A percentile compares a stretch with the other conserved stretches of the same genome.
phyloP scores from a whole-genome alignment of 1,284 basidiomycete genomes.

The Malassezia japonica region DNA sequence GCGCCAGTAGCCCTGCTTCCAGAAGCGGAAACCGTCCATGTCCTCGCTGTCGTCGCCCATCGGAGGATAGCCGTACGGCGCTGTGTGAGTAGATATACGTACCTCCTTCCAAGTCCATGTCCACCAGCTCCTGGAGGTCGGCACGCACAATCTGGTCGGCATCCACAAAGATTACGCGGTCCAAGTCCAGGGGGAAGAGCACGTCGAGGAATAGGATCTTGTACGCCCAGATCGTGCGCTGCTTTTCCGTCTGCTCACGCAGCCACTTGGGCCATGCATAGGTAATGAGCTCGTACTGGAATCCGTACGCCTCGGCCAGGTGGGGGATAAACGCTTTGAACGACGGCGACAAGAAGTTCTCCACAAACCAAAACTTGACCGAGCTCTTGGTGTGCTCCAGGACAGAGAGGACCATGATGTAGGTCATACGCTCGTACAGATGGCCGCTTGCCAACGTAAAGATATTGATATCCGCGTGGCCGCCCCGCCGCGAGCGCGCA shows the following conservation, averaged over 20 bases:
- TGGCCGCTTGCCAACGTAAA: conserved; percentile 96
- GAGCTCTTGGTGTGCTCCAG: conserved; percentile 80
- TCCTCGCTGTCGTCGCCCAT: conserved; percentile 92
- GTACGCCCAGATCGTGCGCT: conserved; percentile 95
- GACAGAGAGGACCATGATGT: conserved; percentile 95
- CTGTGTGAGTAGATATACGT: conserved; percentile 53
- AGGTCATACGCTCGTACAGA: conserved; percentile 91
- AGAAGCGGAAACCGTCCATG: conserved; percentile 93
- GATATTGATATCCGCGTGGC: conserved; percentile 72
- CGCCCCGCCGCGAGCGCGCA: conserved; percentile 4
- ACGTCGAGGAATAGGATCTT: conserved; percentile 98
- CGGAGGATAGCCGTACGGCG: conserved; percentile 66
- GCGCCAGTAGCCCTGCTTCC: conserved; percentile 65
- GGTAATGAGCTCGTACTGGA: conserved; percentile 91
- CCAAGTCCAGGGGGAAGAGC: conserved; percentile 92
- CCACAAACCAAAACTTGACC: conserved; percentile 99
- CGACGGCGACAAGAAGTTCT: conserved; percentile 94
- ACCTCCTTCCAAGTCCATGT: conserved; percentile 71
- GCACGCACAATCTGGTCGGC: conserved; percentile 76
- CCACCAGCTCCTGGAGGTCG: conserved; percentile 85
- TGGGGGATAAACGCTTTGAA: conserved; percentile 95
- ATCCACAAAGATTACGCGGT: conserved; percentile 97
- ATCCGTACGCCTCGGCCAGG: conserved; percentile 75
- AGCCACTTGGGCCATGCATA: conserved; percentile 99
- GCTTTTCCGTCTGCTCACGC: conserved; percentile 90